phyloP scores from a whole-genome alignment of 2,329 filamentous ascomycete species.

The Neurospora sp. region DNA sequence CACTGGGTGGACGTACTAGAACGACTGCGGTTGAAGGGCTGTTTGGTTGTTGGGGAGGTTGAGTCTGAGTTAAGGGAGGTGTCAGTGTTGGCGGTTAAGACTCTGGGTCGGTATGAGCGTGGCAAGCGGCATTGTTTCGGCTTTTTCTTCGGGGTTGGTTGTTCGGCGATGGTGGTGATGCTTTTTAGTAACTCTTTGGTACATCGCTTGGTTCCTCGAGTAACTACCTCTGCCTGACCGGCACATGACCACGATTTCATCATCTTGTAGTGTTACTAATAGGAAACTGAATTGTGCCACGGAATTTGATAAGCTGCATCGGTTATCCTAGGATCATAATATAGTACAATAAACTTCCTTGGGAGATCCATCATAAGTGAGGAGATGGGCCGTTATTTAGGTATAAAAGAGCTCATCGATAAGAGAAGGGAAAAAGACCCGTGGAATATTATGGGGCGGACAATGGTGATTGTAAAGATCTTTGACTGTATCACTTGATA shows the following conservation, averaged over 20 bases:
- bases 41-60: not conserved
- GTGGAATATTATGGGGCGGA: accelerated
- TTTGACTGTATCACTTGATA: not conserved
- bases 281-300: not conserved
- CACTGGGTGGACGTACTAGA: not conserved
- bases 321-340: not conserved
- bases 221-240: not conserved
- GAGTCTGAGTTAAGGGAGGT: not conserved
- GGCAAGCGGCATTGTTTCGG: not conserved
- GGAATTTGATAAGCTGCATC: not conserved
- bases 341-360: not conserved
- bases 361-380: not conserved
- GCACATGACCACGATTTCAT: not conserved
- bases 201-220: not conserved
- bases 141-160: not conserved
- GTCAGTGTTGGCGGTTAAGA: not conserved
- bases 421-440: not conserved
- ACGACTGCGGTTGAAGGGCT: not conserved
- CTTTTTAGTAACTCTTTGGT: not conserved
- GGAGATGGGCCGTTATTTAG: not conserved
- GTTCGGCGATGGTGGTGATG: not conserved
- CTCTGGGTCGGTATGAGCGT: not conserved
- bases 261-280: not conserved
- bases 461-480: not conserved
- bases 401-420: not conserved